A percentile compares a stretch with the other conserved stretches of the same genome.
Conservation (phyloP, 1,284 basidiomycete species). For the Ustilago hordei region DNA sequence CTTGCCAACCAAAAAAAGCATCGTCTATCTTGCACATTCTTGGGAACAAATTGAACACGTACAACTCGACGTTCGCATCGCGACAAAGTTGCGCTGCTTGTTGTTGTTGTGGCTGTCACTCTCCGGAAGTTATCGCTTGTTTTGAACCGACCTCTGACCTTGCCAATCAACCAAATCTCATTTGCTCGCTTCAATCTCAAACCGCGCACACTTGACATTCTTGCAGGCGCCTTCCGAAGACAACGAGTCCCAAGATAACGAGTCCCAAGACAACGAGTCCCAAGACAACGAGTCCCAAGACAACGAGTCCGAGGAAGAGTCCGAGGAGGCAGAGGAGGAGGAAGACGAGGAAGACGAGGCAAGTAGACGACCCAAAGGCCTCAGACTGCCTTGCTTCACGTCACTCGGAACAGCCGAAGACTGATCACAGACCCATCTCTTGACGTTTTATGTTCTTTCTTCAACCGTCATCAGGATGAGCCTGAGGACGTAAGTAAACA, state of each 20-base stretch:
- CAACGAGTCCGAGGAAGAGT: slow-evolving; percentile 57
- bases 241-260: slow-evolving; percentile 50
- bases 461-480: slow-evolving; percentile 45
- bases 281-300: slow-evolving; percentile 59
- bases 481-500: slow-evolving; percentile 65
- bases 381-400: neutral
- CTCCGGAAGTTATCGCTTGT: neutral
- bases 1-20: no score
- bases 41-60: neutral
- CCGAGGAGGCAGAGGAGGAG: slow-evolving; percentile 45
- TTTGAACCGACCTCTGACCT: slow-evolving; percentile 10
- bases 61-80: neutral
- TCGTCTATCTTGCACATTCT: neutral
- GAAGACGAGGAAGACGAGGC: slow-evolving; percentile 44
- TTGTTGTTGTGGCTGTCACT: slow-evolving; percentile 4
- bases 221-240: slow-evolving; percentile 41
- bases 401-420: neutral
- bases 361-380: neutral
- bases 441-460: neutral
- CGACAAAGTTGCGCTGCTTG: neutral
- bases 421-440: neutral
- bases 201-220: neutral
- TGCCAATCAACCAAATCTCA: neutral
- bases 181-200: slow-evolving; percentile 1
- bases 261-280: slow-evolving; percentile 52